phyloP scores from a whole-genome alignment of 129 eudicot genomes.

The Flaveria bidentis region DNA sequence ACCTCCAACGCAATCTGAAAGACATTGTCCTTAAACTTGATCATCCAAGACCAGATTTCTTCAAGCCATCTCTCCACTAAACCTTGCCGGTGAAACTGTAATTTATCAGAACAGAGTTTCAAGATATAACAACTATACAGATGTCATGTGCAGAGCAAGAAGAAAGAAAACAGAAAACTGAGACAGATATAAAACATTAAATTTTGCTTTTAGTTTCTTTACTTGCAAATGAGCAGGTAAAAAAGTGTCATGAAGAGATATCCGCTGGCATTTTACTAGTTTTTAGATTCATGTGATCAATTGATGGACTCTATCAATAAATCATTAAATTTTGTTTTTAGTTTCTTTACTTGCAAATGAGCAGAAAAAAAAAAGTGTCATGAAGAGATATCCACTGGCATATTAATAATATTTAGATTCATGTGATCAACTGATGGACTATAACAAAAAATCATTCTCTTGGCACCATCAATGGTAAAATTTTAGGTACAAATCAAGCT shows the following conservation, averaged over 20 bases:
- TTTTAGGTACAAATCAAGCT: not conserved
- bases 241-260: not conserved
- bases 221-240: not conserved
- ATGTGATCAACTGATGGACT: not conserved
- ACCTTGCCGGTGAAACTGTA: slow-evolving; percentile 82
- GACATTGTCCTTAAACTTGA: slow-evolving; percentile 70
- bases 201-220: not conserved
- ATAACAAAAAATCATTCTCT: not conserved
- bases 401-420: not conserved
- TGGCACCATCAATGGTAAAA: slow-evolving; percentile 4
- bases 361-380: not conserved
- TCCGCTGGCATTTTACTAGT: not conserved
- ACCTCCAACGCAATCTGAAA: slow-evolving; percentile 72
- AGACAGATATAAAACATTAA: not conserved
- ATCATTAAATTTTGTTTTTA: not conserved
- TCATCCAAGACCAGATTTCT: slow-evolving; percentile 84
- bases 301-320: not conserved
- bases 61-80: slow-evolving; percentile 90
- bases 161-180: not conserved
- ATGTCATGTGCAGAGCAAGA: not conserved
- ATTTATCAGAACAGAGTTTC: slow-evolving; percentile 27
- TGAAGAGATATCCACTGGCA: not conserved
- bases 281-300: not conserved
- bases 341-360: not conserved
- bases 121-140: slow-evolving; percentile 15